Conservation (phyloP, 352 stramenopile genomes). For the Saprolegnia diclina region DNA sequence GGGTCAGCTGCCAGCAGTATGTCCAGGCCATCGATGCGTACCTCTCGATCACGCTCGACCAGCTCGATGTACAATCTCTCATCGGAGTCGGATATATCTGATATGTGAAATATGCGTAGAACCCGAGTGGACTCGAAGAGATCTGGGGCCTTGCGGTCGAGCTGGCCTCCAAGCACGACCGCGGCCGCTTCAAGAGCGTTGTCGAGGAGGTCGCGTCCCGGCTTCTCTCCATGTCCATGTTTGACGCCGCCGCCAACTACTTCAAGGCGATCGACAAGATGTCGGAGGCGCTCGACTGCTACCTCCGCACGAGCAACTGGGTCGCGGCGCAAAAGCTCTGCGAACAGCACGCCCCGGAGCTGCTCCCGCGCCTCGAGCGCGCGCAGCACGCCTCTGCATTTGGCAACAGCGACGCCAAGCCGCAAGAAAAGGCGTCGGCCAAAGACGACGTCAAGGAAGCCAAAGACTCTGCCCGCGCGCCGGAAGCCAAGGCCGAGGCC, state of each 20-base stretch:
- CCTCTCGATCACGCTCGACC: slow-evolving; percentile 70
- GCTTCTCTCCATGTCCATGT: slow-evolving; percentile 74
- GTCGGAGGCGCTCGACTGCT: slow-evolving; percentile 88
- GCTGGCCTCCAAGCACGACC: slow-evolving; percentile 81
- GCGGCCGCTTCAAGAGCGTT: slow-evolving; percentile 82
- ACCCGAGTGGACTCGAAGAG: slow-evolving; percentile 72
- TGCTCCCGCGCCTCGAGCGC: slow-evolving; percentile 74
- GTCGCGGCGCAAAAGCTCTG: slow-evolving; percentile 63
- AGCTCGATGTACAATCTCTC: slow-evolving; percentile 37
- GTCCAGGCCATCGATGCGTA: slow-evolving; percentile 90
- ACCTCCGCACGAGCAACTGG: slow-evolving; percentile 75
- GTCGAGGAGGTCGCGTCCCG: slow-evolving; percentile 83
- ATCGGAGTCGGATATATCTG: slow-evolving; percentile 10
- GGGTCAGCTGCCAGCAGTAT: slow-evolving; percentile 85
- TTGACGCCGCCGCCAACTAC: slow-evolving; percentile 82
- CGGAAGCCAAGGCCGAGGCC: slow-evolving; percentile 45
- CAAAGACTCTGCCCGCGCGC: slow-evolving; percentile 28
- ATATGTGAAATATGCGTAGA: slow-evolving; percentile 23
- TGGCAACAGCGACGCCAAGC: slow-evolving; percentile 30
- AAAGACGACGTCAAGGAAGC: slow-evolving; percentile 19
- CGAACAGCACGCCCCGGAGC: slow-evolving; percentile 68
- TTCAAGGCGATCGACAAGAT: slow-evolving; percentile 88
- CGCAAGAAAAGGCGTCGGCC: slow-evolving; percentile 2
- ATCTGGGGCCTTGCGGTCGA: slow-evolving; percentile 87
- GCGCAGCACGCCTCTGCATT: slow-evolving; percentile 78